phyloP scores from a whole-genome alignment of 2,329 filamentous ascomycete species.

The Trichothecium roseum region DNA sequence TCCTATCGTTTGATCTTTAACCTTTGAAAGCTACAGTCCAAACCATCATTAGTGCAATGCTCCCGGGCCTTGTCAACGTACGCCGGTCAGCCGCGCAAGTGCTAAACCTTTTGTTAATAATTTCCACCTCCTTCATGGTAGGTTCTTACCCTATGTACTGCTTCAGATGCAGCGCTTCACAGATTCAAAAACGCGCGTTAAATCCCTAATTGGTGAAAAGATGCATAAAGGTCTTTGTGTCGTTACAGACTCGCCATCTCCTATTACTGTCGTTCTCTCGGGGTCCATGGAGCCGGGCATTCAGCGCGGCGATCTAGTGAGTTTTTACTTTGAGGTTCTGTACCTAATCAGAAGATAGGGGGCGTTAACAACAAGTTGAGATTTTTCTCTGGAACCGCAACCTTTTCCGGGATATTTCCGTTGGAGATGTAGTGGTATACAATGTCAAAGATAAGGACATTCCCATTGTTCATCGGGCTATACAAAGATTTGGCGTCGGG shows the following conservation, averaged over 20 bases:
- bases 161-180: background rate
- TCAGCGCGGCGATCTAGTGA: slow-evolving; percentile 68
- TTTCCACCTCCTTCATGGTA: slow-evolving; percentile 86
- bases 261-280: slow-evolving; percentile 74
- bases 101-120: slow-evolving; percentile 83
- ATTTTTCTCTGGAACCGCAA: slow-evolving; percentile 70
- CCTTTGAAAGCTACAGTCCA: too few species aligned
- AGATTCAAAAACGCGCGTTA: background rate
- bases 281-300: slow-evolving; percentile 81
- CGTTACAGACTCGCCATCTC: slow-evolving; percentile 61
- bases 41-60: too few species aligned
- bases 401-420: slow-evolving; percentile 39
- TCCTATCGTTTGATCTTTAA: too few species aligned
- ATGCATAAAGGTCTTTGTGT: slow-evolving; percentile 87
- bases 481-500: slow-evolving; percentile 60
- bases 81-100: slow-evolving; percentile 73
- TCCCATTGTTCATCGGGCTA: slow-evolving; percentile 89
- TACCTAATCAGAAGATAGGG: too few species aligned
- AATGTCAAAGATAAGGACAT: slow-evolving; percentile 92
- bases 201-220: slow-evolving; percentile 26
- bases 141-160: too few species aligned
- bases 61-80: slow-evolving; percentile 60
- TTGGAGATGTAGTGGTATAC: slow-evolving; percentile 52
- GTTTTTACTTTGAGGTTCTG: too few species aligned
- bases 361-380: too few species aligned